phyloP scores from a whole-genome alignment of 306 rosid species.

The Gillenia trifoliata region DNA sequence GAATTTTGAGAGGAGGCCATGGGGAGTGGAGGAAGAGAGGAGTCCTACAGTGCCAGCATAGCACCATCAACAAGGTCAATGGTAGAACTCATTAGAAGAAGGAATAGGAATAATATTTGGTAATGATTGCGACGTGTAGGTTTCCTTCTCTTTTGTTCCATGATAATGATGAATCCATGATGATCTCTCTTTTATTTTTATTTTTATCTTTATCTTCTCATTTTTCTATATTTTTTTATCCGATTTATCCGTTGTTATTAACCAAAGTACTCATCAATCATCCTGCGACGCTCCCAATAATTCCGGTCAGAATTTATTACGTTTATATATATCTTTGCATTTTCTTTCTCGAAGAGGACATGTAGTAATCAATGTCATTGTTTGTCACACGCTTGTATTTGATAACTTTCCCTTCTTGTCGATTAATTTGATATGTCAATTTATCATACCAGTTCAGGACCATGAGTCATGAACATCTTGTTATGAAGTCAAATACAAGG shows the following conservation, averaged over 20 bases:
- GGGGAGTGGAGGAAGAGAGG: conserved; percentile 35
- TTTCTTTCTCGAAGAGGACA: background rate
- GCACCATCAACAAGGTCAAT: background rate
- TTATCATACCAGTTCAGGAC: background rate
- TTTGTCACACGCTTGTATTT: background rate
- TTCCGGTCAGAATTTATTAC: background rate
- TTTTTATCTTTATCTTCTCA: background rate
- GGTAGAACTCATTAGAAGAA: conserved; percentile 19
- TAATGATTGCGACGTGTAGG: conserved; percentile 69
- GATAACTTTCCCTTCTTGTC: background rate
- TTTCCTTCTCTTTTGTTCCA: conserved; percentile 21
- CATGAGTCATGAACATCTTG: background rate
- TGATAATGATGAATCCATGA: background rate
- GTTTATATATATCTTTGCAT: background rate
- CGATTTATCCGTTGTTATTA: background rate
- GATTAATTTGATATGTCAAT: background rate
- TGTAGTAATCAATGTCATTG: background rate
- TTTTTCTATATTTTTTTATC: background rate
- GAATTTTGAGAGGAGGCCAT: conserved; percentile 21
- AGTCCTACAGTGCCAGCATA: conserved; percentile 34
- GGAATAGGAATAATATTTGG: conserved; percentile 43
- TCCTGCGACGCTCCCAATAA: background rate
- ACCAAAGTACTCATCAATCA: background rate
- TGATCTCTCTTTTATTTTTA: conserved; percentile 16
- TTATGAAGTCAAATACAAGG: background rate